Conservation (phyloP, 176 grass and related monocot genomes). For the Bromus sterilis region DNA sequence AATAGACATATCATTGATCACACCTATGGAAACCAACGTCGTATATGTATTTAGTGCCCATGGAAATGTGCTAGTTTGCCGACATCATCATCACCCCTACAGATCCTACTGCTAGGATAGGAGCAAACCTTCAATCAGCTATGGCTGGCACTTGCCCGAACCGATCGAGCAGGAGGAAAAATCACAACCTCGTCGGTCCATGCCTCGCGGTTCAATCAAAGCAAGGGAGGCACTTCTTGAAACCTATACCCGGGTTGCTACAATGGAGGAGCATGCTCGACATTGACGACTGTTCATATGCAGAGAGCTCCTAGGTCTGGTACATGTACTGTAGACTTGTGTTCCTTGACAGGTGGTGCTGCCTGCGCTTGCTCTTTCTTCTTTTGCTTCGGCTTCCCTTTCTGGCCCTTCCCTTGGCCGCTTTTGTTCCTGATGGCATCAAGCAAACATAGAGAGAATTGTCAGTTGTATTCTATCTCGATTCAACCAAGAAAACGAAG, state of each 20-base stretch:
- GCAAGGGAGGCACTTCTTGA: not conserved
- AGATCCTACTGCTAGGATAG: not conserved
- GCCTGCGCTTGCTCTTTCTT: slow-evolving; percentile 33
- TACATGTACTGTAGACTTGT: not conserved
- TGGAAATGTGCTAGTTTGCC: not conserved
- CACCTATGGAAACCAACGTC: not conserved
- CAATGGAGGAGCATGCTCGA: not conserved
- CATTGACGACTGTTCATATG: slow-evolving; percentile 32
- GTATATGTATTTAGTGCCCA: not conserved
- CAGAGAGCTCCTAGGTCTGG: slow-evolving; percentile 65
- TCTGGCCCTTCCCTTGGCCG: slow-evolving; percentile 32
- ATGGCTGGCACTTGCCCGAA: not conserved
- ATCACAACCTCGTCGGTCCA: not conserved
- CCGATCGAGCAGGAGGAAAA: not conserved
- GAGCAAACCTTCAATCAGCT: not conserved
- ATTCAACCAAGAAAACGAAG: not conserved
- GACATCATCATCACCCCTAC: not conserved
- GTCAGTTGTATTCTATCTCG: not conserved
- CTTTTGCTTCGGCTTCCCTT: slow-evolving; percentile 34
- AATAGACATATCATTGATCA: not conserved
- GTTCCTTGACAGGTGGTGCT: not conserved
- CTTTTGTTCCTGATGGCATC: slow-evolving; percentile 19
- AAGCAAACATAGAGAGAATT: not conserved
- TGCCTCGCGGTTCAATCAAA: not conserved
- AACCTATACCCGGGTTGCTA: not conserved